These are phyloP conservation scores for Saturnispora halmiae DNA, from an alignment of 805 yeast species.

Conservation along the genomic window DNA sequence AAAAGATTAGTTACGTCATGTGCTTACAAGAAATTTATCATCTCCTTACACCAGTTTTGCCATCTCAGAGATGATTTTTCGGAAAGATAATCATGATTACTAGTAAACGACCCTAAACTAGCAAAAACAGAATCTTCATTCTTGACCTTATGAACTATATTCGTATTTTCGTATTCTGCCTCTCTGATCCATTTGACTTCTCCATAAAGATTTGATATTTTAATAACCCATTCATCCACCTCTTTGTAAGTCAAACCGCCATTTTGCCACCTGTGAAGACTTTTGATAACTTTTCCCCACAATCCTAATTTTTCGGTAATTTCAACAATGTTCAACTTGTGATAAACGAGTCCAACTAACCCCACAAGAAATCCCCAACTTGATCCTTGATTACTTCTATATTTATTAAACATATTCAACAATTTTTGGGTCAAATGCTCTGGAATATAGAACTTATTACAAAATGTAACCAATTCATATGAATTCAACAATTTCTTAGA, in stretches of 20 bases:
- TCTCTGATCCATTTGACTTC: conserved; percentile 56
- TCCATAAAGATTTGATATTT: conserved; percentile 45
- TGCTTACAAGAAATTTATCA: background rate
- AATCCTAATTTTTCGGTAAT: conserved; percentile 41
- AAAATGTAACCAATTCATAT: conserved; percentile 37
- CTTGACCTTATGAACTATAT: conserved; percentile 3
- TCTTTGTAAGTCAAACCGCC: conserved; percentile 45
- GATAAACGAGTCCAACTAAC: conserved; percentile 48
- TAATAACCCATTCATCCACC: conserved; percentile 42
- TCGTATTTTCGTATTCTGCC: conserved; percentile 23
- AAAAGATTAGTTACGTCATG: background rate
- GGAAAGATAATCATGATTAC: conserved; percentile 4
- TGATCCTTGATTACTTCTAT: conserved; percentile 45
- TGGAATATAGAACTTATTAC: conserved; percentile 59
- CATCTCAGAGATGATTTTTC: conserved; percentile 1
- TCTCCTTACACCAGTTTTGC: conserved; percentile 4
- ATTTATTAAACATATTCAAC: conserved; percentile 40
- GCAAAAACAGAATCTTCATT: conserved; percentile 8
- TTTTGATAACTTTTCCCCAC: conserved; percentile 38
- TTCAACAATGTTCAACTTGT: conserved; percentile 41
- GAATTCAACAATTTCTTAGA: conserved; percentile 23
- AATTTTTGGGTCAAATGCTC: conserved; percentile 40
- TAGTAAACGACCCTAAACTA: conserved; percentile 9
- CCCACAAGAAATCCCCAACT: conserved; percentile 70
- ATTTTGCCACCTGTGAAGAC: conserved; percentile 43